A percentile compares a stretch with the other conserved stretches of the same genome.
Evolutionary conservation across 1,139 yeast genomes (phyloP).

Genomic region (Hyphopichia burtonii): DNA sequence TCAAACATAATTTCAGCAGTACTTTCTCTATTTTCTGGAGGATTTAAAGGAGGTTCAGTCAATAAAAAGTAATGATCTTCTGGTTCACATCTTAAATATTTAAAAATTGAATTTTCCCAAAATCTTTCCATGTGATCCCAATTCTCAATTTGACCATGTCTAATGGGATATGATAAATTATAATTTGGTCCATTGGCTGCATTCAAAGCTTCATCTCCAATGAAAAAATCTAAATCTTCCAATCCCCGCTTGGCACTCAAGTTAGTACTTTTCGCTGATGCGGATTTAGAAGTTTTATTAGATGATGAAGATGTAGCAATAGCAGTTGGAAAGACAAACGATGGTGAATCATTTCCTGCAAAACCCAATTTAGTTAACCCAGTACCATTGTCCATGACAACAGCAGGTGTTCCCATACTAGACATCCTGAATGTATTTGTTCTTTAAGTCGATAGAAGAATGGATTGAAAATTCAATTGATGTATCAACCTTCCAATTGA

Average conservation of each 20-base stretch:
- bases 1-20: constrained; percentile 99
- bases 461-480: not conserved
- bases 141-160: constrained; percentile 96
- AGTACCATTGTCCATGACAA: constrained; percentile 98
- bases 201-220: constrained; percentile 91
- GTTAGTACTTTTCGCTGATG: constrained; percentile 42
- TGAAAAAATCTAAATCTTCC: constrained; percentile 91
- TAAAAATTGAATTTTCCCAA: constrained; percentile 97
- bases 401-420: constrained; percentile 80
- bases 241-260: constrained; percentile 80
- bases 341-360: constrained; percentile 98
- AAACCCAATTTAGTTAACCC: constrained; percentile 96
- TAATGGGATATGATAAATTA: constrained; percentile 85
- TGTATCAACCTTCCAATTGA: not conserved
- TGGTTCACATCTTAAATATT: constrained; percentile 95
- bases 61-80: constrained; percentile 94
- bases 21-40: constrained; percentile 97
- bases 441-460: too few relatives aligned
- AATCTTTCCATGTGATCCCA: constrained; percentile 99
- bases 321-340: constrained; percentile 96
- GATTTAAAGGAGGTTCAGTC: constrained; percentile 98
- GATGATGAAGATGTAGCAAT: constrained; percentile 72
- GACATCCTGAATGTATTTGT: constrained; percentile 38
- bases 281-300: constrained; percentile 30
- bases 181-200: constrained; percentile 92